These are phyloP conservation scores for Chlorella sp. DNA, from an alignment of 139 green algal species.

Conservation along the genomic window DNA sequence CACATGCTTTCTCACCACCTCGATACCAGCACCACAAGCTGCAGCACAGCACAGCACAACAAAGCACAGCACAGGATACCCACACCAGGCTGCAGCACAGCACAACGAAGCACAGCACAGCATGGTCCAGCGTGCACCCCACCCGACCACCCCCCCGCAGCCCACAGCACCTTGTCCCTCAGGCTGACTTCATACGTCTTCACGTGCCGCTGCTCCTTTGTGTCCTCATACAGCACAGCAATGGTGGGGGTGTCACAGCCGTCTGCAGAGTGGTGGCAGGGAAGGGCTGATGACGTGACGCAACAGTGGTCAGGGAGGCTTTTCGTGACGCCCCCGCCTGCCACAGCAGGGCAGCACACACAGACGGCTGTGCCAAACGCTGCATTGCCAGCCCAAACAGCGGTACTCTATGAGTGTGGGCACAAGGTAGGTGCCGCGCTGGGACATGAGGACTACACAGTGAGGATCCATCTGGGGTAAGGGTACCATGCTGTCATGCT, in stretches of 20 bases:
- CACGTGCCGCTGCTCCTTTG: constrained; percentile 86
- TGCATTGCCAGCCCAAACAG: neutral
- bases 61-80: neutral
- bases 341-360: neutral
- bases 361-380: neutral
- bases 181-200: constrained; percentile 88
- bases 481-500: too few relatives aligned
- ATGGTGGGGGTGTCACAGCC: constrained; percentile 69
- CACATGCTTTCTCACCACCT: neutral
- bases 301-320: too few relatives aligned
- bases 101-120: neutral
- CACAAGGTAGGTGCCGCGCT: too few relatives aligned
- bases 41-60: neutral
- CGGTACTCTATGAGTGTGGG: too few relatives aligned
- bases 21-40: too few relatives aligned
- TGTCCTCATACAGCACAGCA: constrained; percentile 95
- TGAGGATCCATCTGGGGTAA: too few relatives aligned
- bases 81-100: neutral
- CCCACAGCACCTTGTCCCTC: constrained; percentile 64
- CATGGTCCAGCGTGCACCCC: neutral
- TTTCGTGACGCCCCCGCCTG: neutral
- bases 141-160: neutral
- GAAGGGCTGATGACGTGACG: too few relatives aligned
- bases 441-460: too few relatives aligned
- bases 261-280: constrained; percentile 50